phyloP scores from a whole-genome alignment of 2,329 filamentous ascomycete species.

The Fusarium sp. region DNA sequence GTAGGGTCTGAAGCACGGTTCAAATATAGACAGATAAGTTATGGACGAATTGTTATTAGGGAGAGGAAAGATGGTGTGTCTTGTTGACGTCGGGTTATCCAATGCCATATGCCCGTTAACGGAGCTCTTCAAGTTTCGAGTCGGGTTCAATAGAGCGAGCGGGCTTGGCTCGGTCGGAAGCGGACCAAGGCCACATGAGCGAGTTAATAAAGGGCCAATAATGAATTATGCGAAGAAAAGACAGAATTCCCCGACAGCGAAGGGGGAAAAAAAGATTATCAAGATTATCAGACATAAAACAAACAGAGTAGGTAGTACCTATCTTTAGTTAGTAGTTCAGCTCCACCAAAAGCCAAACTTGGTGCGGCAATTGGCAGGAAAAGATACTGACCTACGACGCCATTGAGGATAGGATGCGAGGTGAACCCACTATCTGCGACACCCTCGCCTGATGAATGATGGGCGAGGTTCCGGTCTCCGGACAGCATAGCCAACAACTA shows the following conservation, averaged over 20 bases:
- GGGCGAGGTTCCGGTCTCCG: constrained; percentile 39
- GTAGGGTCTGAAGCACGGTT: not conserved
- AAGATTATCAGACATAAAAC: constrained; percentile 29
- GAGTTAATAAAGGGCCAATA: not conserved
- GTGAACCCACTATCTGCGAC: constrained; percentile 32
- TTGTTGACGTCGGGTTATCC: constrained; percentile 5
- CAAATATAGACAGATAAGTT: not conserved
- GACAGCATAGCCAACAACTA: constrained; percentile 38
- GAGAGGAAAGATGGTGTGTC: constrained; percentile 5
- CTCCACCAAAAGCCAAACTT: constrained; percentile 27
- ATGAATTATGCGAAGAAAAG: not conserved
- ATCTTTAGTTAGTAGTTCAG: no score
- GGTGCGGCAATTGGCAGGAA: constrained; percentile 35
- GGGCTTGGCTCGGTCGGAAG: constrained; percentile 36
- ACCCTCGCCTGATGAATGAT: constrained; percentile 33
- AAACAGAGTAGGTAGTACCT: not conserved
- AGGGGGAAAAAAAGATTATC: constrained; percentile 17
- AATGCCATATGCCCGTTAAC: constrained; percentile 36
- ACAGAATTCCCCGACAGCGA: not conserved
- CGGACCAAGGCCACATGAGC: not conserved
- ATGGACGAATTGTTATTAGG: not conserved
- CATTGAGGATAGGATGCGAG: constrained; percentile 15
- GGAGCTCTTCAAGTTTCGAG: constrained; percentile 33
- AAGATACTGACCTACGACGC: constrained; percentile 1
- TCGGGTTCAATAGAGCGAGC: constrained; percentile 29